Evolutionary conservation across 2,329 filamentous ascomycete species (phyloP).

Genomic region (Torrubiella hemipterigena): DNA sequence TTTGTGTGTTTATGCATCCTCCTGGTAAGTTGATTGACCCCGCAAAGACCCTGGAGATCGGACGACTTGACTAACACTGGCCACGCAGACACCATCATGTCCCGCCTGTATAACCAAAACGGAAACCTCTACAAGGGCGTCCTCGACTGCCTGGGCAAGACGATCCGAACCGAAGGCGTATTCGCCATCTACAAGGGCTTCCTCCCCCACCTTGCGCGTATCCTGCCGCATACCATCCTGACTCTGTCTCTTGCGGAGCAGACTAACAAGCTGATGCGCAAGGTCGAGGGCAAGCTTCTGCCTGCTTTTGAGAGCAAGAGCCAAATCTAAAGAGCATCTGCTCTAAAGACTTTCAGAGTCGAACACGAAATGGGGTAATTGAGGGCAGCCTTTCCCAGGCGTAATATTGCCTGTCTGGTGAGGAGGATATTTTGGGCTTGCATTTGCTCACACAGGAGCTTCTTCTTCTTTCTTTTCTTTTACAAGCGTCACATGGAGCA

Average conservation of each 20-base stretch:
- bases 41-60: neutral
- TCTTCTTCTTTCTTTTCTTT: too few species aligned
- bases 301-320: conserved; percentile 24
- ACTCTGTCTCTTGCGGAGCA: conserved; percentile 92
- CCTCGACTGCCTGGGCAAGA: conserved; percentile 85
- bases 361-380: too few species aligned
- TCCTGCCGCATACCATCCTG: conserved; percentile 89
- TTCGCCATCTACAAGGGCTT: conserved; percentile 97
- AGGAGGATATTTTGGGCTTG: too few species aligned
- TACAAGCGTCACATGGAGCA: too few species aligned
- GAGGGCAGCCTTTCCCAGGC: too few species aligned
- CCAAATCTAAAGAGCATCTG: too few species aligned
- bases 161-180: conserved; percentile 79
- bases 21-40: conserved; percentile 50
- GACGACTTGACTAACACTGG: conserved; percentile 6
- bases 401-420: too few species aligned
- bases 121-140: conserved; percentile 92
- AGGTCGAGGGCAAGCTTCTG: conserved; percentile 53
- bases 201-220: conserved; percentile 84
- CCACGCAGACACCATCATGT: conserved; percentile 79
- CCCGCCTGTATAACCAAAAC: conserved; percentile 95
- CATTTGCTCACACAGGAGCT: too few species aligned
- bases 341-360: too few species aligned
- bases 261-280: conserved; percentile 84
- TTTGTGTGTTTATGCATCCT: conserved; percentile 96